These are phyloP conservation scores for Termitomyces sp. DNA, from an alignment of 768 basidiomycete genomes.

Conservation along the genomic window DNA sequence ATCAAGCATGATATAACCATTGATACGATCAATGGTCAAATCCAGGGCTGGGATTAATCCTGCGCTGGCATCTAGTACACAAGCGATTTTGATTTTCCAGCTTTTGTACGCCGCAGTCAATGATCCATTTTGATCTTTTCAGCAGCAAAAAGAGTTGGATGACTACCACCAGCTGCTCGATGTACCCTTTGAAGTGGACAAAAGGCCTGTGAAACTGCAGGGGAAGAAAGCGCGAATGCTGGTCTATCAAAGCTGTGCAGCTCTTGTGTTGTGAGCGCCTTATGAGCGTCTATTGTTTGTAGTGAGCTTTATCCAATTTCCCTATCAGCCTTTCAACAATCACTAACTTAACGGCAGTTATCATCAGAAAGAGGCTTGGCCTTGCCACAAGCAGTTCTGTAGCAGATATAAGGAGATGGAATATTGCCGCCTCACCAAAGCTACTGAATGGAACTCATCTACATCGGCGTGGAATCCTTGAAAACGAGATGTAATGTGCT, in stretches of 20 bases:
- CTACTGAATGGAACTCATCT: background rate
- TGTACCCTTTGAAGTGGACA: conserved; percentile 22
- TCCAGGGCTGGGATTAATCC: background rate
- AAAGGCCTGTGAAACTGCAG: background rate
- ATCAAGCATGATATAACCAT: background rate
- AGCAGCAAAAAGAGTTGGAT: background rate
- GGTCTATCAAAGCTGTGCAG: background rate
- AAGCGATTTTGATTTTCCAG: background rate
- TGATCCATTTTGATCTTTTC: background rate
- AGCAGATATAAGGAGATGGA: background rate
- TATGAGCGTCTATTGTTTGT: background rate
- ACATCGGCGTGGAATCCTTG: background rate
- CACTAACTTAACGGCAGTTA: background rate
- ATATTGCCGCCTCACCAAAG: background rate
- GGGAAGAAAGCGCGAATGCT: background rate
- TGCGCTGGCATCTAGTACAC: too few relatives aligned
- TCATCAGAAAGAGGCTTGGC: conserved; percentile 6
- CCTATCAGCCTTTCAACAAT: background rate
- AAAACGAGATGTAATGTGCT: background rate
- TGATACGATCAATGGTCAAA: background rate
- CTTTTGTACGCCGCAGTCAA: background rate
- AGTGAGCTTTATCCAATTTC: background rate
- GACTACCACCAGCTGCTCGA: conserved; percentile 47
- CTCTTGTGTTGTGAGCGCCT: background rate
- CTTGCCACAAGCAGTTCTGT: conserved; percentile 1